phyloP scores from a whole-genome alignment of 2,329 filamentous ascomycete genomes.

The Hypoxylon sp. region DNA sequence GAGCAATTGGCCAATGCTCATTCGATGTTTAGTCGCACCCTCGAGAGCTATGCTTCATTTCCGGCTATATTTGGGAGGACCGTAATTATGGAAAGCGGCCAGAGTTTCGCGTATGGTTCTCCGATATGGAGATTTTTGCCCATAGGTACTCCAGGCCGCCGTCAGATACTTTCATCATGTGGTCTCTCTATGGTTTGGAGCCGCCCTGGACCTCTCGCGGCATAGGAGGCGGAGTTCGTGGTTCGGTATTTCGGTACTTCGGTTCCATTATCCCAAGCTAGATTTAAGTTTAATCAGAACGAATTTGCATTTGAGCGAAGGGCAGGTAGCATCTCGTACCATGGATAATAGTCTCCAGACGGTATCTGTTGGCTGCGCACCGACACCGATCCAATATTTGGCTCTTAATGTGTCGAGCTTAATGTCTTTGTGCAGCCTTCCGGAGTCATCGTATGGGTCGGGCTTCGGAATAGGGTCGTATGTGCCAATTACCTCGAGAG shows the following conservation, averaged over 20 bases:
- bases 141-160: neutral
- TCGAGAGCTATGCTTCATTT: neutral
- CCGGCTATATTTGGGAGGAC: neutral
- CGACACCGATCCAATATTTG: slow-evolving; percentile 96
- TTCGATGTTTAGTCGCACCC: neutral
- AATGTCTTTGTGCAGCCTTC: slow-evolving; percentile 88
- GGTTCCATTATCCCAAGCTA: slow-evolving; percentile 55
- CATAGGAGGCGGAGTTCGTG: slow-evolving; percentile 45
- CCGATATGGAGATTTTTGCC: neutral
- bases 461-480: slow-evolving; percentile 76
- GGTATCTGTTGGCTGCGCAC: slow-evolving; percentile 91
- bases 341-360: slow-evolving; percentile 88
- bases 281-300: slow-evolving; percentile 20
- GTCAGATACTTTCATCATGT: slow-evolving; percentile 33
- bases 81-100: neutral
- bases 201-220: slow-evolving; percentile 36
- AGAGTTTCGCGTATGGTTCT: neutral
- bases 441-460: slow-evolving; percentile 70
- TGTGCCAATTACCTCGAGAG: slow-evolving; percentile 90
- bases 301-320: neutral
- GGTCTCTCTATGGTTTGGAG: slow-evolving; percentile 26
- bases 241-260: slow-evolving; percentile 51
- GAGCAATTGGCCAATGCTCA: slow-evolving; percentile 3
- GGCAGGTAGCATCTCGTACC: slow-evolving; percentile 60
- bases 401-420: slow-evolving; percentile 83